These are phyloP conservation scores for Ceratocystis lukuohia DNA, from an alignment of 2,329 filamentous ascomycete species.

Conservation along the genomic window DNA sequence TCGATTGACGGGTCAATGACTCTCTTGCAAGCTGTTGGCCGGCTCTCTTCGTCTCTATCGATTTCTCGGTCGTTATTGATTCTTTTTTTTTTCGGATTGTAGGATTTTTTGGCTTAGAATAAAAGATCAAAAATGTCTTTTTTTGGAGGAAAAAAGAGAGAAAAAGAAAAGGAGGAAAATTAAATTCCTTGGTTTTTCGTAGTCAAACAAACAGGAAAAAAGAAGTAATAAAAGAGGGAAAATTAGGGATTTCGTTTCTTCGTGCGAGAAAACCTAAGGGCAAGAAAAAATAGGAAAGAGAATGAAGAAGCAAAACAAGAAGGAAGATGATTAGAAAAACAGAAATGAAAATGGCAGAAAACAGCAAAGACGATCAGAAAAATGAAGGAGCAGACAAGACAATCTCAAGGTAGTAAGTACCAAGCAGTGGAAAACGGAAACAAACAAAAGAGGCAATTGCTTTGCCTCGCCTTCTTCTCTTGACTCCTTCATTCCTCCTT, in stretches of 20 bases:
- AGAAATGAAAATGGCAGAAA: not conserved
- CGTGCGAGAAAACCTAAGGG: not conserved
- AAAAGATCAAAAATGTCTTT: not conserved
- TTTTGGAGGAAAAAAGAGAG: not conserved
- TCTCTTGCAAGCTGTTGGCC: not conserved
- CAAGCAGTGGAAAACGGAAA: not conserved
- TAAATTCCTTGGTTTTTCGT: not conserved
- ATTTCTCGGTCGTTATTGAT: not conserved
- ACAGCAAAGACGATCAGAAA: slow-evolving; percentile 2
- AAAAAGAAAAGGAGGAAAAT: not conserved
- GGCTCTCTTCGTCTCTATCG: not conserved
- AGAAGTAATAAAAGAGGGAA: not conserved
- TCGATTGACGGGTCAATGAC: not conserved
- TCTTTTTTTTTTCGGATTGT: not conserved
- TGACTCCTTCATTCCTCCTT: too few relatives aligned
- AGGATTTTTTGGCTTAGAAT: slow-evolving; percentile 4
- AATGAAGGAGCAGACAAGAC: not conserved
- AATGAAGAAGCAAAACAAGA: not conserved
- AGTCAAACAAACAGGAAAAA: slow-evolving; percentile 7
- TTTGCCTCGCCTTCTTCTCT: too few relatives aligned
- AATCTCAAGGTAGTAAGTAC: not conserved
- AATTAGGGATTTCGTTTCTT: too few relatives aligned
- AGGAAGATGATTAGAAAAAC: not conserved
- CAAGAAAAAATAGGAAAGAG: not conserved
- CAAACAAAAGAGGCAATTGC: not conserved